These are phyloP conservation scores for Boletus tylopilopsis DNA, from an alignment of 768 basidiomycete genomes.

Conservation along the genomic window DNA sequence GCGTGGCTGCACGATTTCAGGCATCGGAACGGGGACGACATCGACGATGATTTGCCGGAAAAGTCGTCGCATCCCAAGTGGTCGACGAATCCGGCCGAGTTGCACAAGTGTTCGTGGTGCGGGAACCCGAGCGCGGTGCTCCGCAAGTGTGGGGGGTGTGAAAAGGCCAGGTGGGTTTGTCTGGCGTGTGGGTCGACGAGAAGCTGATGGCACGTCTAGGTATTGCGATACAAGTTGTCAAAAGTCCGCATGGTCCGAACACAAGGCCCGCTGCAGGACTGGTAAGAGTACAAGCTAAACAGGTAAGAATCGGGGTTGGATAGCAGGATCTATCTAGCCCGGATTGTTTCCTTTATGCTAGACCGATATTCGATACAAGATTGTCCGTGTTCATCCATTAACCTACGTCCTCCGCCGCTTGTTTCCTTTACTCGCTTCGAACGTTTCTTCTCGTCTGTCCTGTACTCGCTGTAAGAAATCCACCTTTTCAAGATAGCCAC, in stretches of 20 bases:
- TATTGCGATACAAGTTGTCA: conserved; percentile 16
- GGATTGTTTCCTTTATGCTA: neutral
- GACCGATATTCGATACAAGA: too few species aligned
- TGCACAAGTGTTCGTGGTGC: conserved; percentile 64
- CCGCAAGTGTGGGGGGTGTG: conserved; percentile 48
- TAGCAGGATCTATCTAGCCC: conserved; percentile 1
- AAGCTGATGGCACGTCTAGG: neutral
- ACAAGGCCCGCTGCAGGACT: conserved; percentile 9
- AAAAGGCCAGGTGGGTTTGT: conserved; percentile 35
- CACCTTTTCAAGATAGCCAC: conserved; percentile 81
- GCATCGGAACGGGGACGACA: conserved; percentile 37
- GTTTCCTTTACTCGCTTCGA: conserved; percentile 52
- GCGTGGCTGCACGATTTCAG: conserved; percentile 53
- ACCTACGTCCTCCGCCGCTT: conserved; percentile 43
- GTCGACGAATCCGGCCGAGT: conserved; percentile 43
- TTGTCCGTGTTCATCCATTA: too few species aligned
- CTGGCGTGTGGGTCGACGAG: too few species aligned
- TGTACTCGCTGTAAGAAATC: conserved; percentile 79
- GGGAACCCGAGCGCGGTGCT: conserved; percentile 57
- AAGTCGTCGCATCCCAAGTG: conserved; percentile 42
- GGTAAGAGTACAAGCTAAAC: neutral
- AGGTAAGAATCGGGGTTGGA: neutral
- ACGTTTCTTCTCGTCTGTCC: conserved; percentile 60
- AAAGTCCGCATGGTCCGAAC: conserved; percentile 15
- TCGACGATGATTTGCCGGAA: conserved; percentile 29